These are phyloP conservation scores for Populus davidiana DNA, from an alignment of 345 rosid genomes.

Conservation along the genomic window DNA sequence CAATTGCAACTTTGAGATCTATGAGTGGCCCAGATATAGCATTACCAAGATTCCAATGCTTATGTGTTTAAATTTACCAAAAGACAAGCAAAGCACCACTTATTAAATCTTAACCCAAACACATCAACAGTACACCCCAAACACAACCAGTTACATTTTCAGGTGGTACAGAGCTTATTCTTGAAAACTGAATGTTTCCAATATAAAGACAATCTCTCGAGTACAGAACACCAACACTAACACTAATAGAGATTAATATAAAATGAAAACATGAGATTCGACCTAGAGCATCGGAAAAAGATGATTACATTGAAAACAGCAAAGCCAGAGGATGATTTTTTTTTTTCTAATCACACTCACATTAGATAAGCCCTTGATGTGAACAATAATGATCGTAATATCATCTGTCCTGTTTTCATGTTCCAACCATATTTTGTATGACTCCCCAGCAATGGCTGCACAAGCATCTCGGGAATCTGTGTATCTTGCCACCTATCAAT, in stretches of 20 bases:
- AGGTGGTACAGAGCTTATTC: neutral
- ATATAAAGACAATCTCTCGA: neutral
- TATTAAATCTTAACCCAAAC: neutral
- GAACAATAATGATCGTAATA: slow-evolving; percentile 86
- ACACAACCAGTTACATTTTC: neutral
- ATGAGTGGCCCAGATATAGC: neutral
- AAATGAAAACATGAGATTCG: neutral
- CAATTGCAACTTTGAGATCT: neutral
- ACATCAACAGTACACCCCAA: neutral
- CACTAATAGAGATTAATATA: neutral
- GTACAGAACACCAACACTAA: neutral
- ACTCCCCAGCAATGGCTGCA: slow-evolving; percentile 81
- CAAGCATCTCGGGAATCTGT: slow-evolving; percentile 91
- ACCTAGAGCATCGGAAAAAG: neutral
- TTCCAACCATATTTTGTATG: slow-evolving; percentile 87
- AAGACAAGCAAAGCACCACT: neutral
- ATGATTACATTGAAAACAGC: neutral
- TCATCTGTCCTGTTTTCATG: slow-evolving; percentile 93
- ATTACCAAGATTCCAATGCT: neutral
- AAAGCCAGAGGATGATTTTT: slow-evolving; percentile 6
- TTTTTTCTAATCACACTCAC: slow-evolving; percentile 34
- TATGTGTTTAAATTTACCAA: neutral
- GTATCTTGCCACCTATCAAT: slow-evolving; percentile 59
- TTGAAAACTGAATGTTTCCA: neutral
- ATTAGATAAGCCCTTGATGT: slow-evolving; percentile 60